These are phyloP conservation scores for Singerocomus rubriflavus DNA, from an alignment of 1,284 basidiomycete species.

Conservation along the genomic window DNA sequence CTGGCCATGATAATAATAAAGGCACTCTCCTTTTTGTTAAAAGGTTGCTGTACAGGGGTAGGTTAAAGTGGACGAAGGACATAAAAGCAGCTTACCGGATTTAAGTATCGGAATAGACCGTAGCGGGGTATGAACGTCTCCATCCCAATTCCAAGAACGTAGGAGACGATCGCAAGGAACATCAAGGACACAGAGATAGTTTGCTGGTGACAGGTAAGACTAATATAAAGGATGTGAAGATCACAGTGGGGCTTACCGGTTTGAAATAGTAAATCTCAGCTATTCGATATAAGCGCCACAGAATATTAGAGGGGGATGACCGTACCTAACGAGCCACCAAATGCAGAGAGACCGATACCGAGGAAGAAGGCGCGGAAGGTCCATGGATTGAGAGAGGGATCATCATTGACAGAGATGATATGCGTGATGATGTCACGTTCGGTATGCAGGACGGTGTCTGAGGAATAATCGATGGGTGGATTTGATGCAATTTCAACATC, in stretches of 20 bases:
- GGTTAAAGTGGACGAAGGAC: slow-evolving; percentile 16
- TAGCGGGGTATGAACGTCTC: slow-evolving; percentile 45
- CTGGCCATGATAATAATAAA: slow-evolving; percentile 68
- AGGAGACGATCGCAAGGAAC: slow-evolving; percentile 50
- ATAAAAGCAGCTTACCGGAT: slow-evolving; percentile 41
- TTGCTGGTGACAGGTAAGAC: slow-evolving; percentile 34
- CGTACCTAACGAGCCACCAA: slow-evolving; percentile 50
- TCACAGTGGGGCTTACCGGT: slow-evolving; percentile 32
- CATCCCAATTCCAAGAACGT: slow-evolving; percentile 40
- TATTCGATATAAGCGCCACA: slow-evolving; percentile 2
- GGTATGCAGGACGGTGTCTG: slow-evolving; percentile 36
- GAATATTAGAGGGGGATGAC: neutral
- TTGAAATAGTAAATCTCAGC: slow-evolving; percentile 65
- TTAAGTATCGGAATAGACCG: slow-evolving; percentile 51
- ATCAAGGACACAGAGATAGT: slow-evolving; percentile 46
- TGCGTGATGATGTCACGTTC: slow-evolving; percentile 50
- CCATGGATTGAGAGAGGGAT: slow-evolving; percentile 53
- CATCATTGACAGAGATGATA: slow-evolving; percentile 53
- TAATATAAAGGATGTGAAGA: too few species aligned
- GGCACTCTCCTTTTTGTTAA: slow-evolving; percentile 53
- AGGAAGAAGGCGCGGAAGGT: slow-evolving; percentile 59
- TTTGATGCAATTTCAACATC: slow-evolving; percentile 34
- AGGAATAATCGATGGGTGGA: slow-evolving; percentile 16
- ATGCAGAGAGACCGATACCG: slow-evolving; percentile 56
- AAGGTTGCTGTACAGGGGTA: slow-evolving; percentile 34